Conservation (phyloP, 2,329 filamentous ascomycete species). For the Apiospora marii region DNA sequence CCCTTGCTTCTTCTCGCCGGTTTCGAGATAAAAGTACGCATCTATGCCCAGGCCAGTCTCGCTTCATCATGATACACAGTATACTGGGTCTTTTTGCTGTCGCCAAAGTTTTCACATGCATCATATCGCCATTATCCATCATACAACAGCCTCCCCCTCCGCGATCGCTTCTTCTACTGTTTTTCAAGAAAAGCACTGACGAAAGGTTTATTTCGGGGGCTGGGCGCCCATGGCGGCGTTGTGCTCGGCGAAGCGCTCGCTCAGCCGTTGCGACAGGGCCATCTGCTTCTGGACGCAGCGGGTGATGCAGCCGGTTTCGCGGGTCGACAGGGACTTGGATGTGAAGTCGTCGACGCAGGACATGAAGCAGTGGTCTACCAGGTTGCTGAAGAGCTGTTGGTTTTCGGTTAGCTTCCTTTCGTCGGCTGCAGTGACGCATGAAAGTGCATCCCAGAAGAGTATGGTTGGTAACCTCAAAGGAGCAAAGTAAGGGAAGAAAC, state of each 20-base stretch:
- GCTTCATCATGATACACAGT: slow-evolving; percentile 5
- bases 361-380: slow-evolving; percentile 91
- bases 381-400: slow-evolving; percentile 65
- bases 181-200: neutral
- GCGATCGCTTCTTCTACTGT: neutral
- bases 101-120: neutral
- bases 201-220: slow-evolving; percentile 48
- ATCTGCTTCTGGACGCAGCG: slow-evolving; percentile 97
- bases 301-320: slow-evolving; percentile 91
- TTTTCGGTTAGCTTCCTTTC: neutral
- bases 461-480: neutral
- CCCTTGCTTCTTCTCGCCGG: neutral
- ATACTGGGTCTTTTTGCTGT: neutral
- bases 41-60: neutral
- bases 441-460: neutral
- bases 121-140: neutral
- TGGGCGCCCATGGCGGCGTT: slow-evolving; percentile 67
- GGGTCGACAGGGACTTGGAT: slow-evolving; percentile 87
- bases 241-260: slow-evolving; percentile 85
- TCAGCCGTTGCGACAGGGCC: slow-evolving; percentile 88
- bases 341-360: slow-evolving; percentile 99
- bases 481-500: slow-evolving; percentile 41
- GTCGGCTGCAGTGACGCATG: neutral
- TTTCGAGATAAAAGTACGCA: neutral
- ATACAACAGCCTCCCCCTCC: neutral